A percentile compares a stretch with the other conserved stretches of the same genome.
These are phyloP conservation scores for Aspergillus mulundensis DNA, from an alignment of 495 filamentous ascomycete species.

Conservation along the genomic window DNA sequence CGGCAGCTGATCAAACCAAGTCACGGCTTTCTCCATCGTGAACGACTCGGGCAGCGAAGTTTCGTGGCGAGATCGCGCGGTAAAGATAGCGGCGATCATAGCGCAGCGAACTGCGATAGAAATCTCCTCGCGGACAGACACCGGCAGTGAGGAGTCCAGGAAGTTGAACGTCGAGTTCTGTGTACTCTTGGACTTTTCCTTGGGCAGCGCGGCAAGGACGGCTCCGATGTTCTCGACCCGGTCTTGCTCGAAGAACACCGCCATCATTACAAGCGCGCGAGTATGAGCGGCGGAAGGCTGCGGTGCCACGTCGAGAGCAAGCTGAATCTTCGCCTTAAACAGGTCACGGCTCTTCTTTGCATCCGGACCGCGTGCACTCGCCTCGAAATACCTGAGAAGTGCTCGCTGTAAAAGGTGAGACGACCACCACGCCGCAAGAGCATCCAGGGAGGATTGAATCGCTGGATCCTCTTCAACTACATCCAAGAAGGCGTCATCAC, in stretches of 20 bases:
- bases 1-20: conserved; percentile 43
- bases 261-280: conserved; percentile 70
- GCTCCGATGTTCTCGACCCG: conserved; percentile 44
- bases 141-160: conserved; percentile 44
- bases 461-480: conserved; percentile 80
- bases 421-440: conserved; percentile 87
- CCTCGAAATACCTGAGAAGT: conserved; percentile 58
- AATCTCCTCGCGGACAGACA: conserved; percentile 58
- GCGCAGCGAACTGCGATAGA: conserved; percentile 72
- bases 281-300: conserved; percentile 70
- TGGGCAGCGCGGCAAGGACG: conserved; percentile 47
- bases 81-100: conserved; percentile 70
- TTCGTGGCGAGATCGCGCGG: conserved; percentile 33
- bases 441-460: conserved; percentile 84
- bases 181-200: conserved; percentile 33
- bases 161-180: conserved; percentile 35
- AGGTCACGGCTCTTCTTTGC: conserved; percentile 36
- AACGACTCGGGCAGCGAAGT: conserved; percentile 33
- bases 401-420: conserved; percentile 68
- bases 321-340: conserved; percentile 56
- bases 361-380: conserved; percentile 38
- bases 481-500: conserved; percentile 69
- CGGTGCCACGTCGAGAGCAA: conserved; percentile 73
- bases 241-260: conserved; percentile 44
- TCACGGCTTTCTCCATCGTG: conserved; percentile 40